Evolutionary conservation across 306 rosid genomes (phyloP).

Genomic region (Biancaea sappan): DNA sequence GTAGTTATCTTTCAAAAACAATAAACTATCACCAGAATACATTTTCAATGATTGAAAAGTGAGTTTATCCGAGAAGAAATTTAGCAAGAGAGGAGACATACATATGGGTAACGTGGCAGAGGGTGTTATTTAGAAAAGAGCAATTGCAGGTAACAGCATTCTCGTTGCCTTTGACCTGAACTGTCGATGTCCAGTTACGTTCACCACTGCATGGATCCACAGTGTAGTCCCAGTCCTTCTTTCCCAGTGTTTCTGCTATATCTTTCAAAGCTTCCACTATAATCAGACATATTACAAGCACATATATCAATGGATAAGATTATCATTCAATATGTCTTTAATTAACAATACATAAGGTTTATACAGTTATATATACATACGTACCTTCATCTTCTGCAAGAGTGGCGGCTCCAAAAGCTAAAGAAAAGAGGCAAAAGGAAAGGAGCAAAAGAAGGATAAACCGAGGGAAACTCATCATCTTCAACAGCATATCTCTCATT

Average conservation of each 20-base stretch:
- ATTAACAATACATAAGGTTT: too few species aligned
- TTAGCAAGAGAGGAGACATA: slow-evolving; percentile 17
- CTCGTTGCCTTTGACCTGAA: not conserved
- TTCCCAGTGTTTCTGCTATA: slow-evolving; percentile 45
- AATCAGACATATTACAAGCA: not conserved
- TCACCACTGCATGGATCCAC: slow-evolving; percentile 63
- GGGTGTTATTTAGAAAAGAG: slow-evolving; percentile 24
- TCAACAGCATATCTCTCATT: too few species aligned
- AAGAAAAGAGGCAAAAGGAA: not conserved
- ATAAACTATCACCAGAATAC: too few species aligned
- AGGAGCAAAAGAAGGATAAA: not conserved
- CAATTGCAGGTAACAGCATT: slow-evolving; percentile 49
- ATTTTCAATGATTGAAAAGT: too few species aligned
- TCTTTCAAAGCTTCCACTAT: slow-evolving; percentile 50
- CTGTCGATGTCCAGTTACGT: too few species aligned
- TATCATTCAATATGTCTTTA: too few species aligned
- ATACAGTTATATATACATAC: too few species aligned
- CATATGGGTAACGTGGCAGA: slow-evolving; percentile 57
- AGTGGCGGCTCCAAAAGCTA: not conserved
- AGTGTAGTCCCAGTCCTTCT: slow-evolving; percentile 45
- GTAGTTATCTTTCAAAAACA: too few species aligned
- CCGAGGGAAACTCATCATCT: too few species aligned
- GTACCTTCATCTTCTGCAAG: not conserved
- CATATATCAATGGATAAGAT: too few species aligned
- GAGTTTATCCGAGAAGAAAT: too few species aligned